Evolutionary conservation across 345 rosid genomes (phyloP), one percentile per base, ranked within the genome.

Genomic region (Sonneratia caseolaris): DNA sequence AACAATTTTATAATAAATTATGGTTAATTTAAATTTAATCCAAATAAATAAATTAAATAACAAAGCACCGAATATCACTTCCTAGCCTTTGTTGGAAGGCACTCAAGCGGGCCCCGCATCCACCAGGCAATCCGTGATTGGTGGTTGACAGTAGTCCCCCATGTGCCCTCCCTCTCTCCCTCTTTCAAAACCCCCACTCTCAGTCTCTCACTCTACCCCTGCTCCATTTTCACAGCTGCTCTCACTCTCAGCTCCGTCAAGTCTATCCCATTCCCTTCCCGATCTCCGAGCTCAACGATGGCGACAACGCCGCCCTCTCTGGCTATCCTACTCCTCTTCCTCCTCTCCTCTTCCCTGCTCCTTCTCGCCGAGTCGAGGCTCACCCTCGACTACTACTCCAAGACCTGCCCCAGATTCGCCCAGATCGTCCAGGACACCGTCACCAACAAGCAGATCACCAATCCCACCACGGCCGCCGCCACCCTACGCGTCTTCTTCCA

Each of bases 391-490:
- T 87, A 80, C 86, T 93, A 93, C 90, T 75, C 86, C 32, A 83
- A 72, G 38, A 73, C 90, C 13, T 93, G 98, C 69, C 98, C 98
- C 1, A 71, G 76, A 68, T 93, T 93, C 82, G 66, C 49, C 77
- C 74, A 80, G 48, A 91, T 93, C 59, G 62, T 93, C 70, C 86
- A 81, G 19, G 94, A 91, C 16, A 80, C 86, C 47, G 77, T 93
- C 75, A 80, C 91, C 74, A 73, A 75, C 87, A 93, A 91, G 76
- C 97, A 93, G 82, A 88, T 90, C 82, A 71, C 82, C 5, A 83
- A 72, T 64, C 97, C 98, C 38, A 88, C 97, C 61, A 88, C 98
- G 35, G 98, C 97, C n/a, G 91, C 97, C 37, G 98, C 81, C 68
- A 79, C 86, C 7, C 72, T 89, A 80, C 97, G 98, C 4, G 80